Percentiles rank a stretch among this genome's conserved stretches.
phyloP scores from a whole-genome alignment of 148 eudicot species.

The Fagopyrum homotropicum region DNA sequence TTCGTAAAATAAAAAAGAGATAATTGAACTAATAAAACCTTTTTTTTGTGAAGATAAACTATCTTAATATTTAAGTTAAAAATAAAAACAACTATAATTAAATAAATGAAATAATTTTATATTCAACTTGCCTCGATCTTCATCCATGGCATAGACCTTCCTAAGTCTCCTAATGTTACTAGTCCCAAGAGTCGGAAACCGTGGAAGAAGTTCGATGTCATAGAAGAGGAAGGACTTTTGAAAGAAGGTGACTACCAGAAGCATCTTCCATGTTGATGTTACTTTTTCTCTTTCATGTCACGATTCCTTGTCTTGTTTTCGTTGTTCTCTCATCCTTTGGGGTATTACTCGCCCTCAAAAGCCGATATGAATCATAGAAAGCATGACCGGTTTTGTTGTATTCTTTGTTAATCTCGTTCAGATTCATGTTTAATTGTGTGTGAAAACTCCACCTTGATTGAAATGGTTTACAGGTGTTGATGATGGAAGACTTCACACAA shows the following conservation, averaged over 20 bases:
- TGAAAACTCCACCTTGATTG: no score
- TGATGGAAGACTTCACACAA: no score
- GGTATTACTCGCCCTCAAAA: constrained; percentile 74
- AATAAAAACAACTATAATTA: no score
- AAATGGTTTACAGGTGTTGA: no score
- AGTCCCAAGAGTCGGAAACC: constrained; percentile 6
- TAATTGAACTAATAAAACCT: no score
- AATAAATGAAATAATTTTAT: no score
- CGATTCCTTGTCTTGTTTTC: constrained; percentile 55
- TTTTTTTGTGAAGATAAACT: no score
- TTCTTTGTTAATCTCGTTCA: neutral
- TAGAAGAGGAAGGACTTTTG: constrained; percentile 61
- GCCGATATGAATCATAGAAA: constrained; percentile 44
- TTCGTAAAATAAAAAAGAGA: no score
- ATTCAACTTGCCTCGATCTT: no score
- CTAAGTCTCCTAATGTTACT: constrained; percentile 24
- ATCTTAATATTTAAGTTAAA: no score
- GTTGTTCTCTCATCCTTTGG: constrained; percentile 54
- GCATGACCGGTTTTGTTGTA: no score
- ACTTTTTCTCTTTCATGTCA: constrained; percentile 39
- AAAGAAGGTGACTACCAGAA: constrained; percentile 40
- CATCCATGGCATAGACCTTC: no score
- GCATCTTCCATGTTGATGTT: constrained; percentile 38
- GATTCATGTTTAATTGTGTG: neutral
- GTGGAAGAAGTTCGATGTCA: constrained; percentile 48